Conservation (phyloP, 202 grass and related monocot species). For the Eragrostis tef region DNA sequence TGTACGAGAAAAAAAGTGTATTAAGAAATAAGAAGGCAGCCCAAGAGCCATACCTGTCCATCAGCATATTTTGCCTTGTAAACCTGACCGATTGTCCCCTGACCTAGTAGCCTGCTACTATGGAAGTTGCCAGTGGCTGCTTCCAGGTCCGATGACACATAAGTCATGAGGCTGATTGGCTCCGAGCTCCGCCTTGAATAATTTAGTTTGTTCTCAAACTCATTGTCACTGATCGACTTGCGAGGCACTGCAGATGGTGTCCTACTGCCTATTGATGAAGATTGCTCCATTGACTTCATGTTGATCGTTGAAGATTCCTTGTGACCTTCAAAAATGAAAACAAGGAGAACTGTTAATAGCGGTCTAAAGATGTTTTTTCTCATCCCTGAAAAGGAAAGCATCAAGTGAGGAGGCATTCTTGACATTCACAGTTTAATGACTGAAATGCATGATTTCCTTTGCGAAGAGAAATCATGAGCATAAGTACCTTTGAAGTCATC, state of each 20-base stretch:
- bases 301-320: slow-evolving; percentile 53
- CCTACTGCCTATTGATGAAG: slow-evolving; percentile 47
- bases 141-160: slow-evolving; percentile 76
- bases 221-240: slow-evolving; percentile 72
- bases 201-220: slow-evolving; percentile 73
- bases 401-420: neutral
- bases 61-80: slow-evolving; percentile 91
- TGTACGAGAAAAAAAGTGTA: too few relatives aligned
- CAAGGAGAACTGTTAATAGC: neutral
- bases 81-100: slow-evolving; percentile 68
- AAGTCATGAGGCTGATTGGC: slow-evolving; percentile 53
- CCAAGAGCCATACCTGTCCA: slow-evolving; percentile 61
- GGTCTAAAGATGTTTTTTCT: neutral
- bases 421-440: slow-evolving; percentile 1
- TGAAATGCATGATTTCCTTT: neutral
- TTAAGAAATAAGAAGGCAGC: neutral
- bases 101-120: slow-evolving; percentile 68
- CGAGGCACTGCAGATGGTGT: slow-evolving; percentile 50
- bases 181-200: slow-evolving; percentile 63
- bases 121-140: slow-evolving; percentile 70
- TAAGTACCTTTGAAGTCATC: slow-evolving; percentile 48
- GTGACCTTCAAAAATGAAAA: slow-evolving; percentile 39
- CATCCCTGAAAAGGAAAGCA: slow-evolving; percentile 9
- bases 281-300: slow-evolving; percentile 69
- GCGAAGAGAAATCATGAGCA: neutral